A percentile compares a stretch with the other conserved stretches of the same genome.
phyloP scores from a whole-genome alignment of 495 filamentous ascomycete genomes.

The Aspergillus mulundensis region DNA sequence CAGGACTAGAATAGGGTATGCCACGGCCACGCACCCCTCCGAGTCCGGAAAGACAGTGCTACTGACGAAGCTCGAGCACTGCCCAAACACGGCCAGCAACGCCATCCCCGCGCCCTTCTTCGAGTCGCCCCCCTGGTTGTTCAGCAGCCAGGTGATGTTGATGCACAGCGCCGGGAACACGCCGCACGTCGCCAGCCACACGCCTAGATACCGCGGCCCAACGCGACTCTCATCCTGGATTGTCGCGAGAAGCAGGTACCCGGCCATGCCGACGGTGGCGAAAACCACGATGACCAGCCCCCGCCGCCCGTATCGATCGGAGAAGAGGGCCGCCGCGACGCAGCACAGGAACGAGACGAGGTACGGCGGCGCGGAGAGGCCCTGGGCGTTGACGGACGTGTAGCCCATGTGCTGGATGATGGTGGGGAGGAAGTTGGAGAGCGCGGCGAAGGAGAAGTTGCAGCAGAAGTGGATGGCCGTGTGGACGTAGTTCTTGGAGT shows the following conservation, averaged over 20 bases:
- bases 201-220: conserved; percentile 52
- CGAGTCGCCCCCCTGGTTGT: conserved; percentile 54
- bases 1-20: no score
- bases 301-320: conserved; percentile 60
- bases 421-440: conserved; percentile 73
- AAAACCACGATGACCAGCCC: conserved; percentile 57
- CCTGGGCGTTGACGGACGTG: conserved; percentile 60
- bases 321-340: conserved; percentile 55
- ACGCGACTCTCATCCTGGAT: conserved; percentile 35
- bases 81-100: conserved; percentile 29
- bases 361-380: conserved; percentile 69
- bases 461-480: conserved; percentile 27
- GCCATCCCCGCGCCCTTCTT: conserved; percentile 32
- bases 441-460: conserved; percentile 26
- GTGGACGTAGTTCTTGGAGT: conserved; percentile 31
- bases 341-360: conserved; percentile 63
- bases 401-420: conserved; percentile 69
- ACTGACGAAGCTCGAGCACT: conserved; percentile 28
- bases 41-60: conserved; percentile 24
- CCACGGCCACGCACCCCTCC: conserved; percentile 6
- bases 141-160: conserved; percentile 63
- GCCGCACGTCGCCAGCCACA: conserved; percentile 61
- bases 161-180: conserved; percentile 58
- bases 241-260: conserved; percentile 62
- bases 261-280: conserved; percentile 54